Conservation (phyloP, 805 yeast genomes). For the Starmerella sp. region DNA sequence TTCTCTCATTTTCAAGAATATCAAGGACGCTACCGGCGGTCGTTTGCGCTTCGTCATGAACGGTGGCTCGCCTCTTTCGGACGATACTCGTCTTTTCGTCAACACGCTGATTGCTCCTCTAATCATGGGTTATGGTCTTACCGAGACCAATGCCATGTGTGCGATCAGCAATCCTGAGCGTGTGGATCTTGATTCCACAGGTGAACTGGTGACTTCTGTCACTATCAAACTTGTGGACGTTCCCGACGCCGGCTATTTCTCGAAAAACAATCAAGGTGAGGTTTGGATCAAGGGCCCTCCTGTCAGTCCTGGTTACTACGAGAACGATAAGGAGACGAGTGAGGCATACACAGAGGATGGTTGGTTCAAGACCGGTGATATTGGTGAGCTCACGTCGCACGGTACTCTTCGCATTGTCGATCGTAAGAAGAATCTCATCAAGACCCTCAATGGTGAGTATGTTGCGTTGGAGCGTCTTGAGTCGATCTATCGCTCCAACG, state of each 20-base stretch:
- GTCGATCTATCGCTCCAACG: constrained; percentile 75
- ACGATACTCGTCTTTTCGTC: constrained; percentile 72
- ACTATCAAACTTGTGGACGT: constrained; percentile 87
- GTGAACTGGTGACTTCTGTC: constrained; percentile 70
- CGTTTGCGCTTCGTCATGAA: constrained; percentile 57
- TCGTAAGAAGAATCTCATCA: constrained; percentile 90
- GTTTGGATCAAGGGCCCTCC: constrained; percentile 65
- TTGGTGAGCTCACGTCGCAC: constrained; percentile 77
- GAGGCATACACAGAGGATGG: constrained; percentile 69
- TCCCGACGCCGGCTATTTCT: constrained; percentile 79
- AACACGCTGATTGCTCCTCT: constrained; percentile 67
- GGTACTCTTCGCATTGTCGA: constrained; percentile 81
- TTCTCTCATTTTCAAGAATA: constrained; percentile 65
- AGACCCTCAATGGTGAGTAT: constrained; percentile 94
- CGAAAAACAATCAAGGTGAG: constrained; percentile 90
- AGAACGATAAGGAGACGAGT: constrained; percentile 70
- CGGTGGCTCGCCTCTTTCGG: constrained; percentile 87
- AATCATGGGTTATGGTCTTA: constrained; percentile 90
- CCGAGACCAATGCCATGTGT: constrained; percentile 90
- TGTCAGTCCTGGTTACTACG: constrained; percentile 66
- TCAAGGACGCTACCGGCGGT: constrained; percentile 94
- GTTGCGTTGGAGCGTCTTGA: constrained; percentile 94
- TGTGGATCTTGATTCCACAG: constrained; percentile 67
- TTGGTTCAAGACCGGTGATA: constrained; percentile 96
- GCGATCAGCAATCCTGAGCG: constrained; percentile 52